phyloP scores from a whole-genome alignment of 2,329 filamentous ascomycete genomes.

The Calonectria ilicicola region DNA sequence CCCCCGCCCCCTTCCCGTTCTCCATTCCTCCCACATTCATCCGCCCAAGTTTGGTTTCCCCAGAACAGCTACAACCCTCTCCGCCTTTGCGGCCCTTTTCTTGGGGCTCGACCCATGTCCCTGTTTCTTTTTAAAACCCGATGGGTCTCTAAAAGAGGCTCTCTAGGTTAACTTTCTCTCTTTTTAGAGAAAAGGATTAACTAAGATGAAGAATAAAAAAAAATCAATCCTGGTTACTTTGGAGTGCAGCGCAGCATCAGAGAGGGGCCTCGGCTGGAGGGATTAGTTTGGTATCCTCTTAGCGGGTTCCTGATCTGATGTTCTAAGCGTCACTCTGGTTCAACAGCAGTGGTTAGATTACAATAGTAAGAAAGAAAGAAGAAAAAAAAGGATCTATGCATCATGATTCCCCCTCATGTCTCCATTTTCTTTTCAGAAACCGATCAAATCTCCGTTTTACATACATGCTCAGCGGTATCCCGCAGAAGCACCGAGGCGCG shows the following conservation, averaged over 20 bases:
- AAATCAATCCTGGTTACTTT: not conserved
- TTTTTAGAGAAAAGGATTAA: not conserved
- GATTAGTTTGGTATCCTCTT: not conserved
- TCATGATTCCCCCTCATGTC: not conserved
- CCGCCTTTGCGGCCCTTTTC: slow-evolving; percentile 18
- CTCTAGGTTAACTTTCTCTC: not conserved
- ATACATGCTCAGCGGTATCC: not conserved
- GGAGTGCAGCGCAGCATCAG: not conserved
- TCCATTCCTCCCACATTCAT: slow-evolving; percentile 3
- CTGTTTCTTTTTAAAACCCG: not conserved
- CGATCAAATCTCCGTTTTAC: not conserved
- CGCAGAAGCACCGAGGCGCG: slow-evolving; percentile 34
- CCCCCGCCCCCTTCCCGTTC: not conserved
- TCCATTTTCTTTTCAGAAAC: not conserved
- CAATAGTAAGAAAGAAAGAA: not conserved
- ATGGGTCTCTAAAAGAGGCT: not conserved
- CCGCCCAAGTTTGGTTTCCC: not conserved
- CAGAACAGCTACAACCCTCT: slow-evolving; percentile 8
- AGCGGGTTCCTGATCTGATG: slow-evolving; percentile 9
- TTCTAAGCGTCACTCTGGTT: not conserved
- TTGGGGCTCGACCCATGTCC: slow-evolving; percentile 3
- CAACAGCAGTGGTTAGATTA: not conserved
- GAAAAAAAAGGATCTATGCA: not conserved
- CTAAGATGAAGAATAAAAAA: not conserved
- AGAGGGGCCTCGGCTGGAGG: slow-evolving; percentile 15